These are phyloP conservation scores for Neolentinus lepideus DNA, from an alignment of 1,284 basidiomycete genomes.

Conservation along the genomic window DNA sequence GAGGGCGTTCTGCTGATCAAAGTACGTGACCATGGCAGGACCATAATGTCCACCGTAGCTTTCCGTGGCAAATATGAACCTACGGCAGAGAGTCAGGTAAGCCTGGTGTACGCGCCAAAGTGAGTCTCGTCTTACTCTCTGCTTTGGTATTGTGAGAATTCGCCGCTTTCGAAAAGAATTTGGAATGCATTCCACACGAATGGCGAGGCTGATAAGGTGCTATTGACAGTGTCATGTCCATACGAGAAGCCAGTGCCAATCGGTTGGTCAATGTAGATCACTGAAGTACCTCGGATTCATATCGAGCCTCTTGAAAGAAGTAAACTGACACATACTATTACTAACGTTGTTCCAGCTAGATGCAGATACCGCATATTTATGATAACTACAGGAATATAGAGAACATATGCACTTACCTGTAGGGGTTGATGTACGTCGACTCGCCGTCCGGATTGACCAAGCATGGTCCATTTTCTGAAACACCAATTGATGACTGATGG, in stretches of 20 bases:
- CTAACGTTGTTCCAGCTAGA: conserved; percentile 63
- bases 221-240: conserved; percentile 47
- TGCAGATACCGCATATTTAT: conserved; percentile 12
- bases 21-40: conserved; percentile 56
- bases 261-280: conserved; percentile 75
- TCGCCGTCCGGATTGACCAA: conserved; percentile 43
- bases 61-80: conserved; percentile 59
- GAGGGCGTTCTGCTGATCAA: conserved; percentile 56
- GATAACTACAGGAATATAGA: not conserved
- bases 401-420: conserved; percentile 26
- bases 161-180: conserved; percentile 53
- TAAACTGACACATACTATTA: conserved; percentile 37
- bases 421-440: conserved; percentile 47
- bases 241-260: conserved; percentile 64
- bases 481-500: conserved; percentile 9
- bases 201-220: conserved; percentile 42
- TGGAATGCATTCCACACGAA: conserved; percentile 63
- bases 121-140: conserved; percentile 37
- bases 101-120: conserved; percentile 1
- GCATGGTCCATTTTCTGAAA: conserved; percentile 54
- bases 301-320: not conserved
- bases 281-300: conserved; percentile 21
- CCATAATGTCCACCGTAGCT: conserved; percentile 69
- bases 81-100: conserved; percentile 13
- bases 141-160: conserved; percentile 50